Evolutionary conservation across 2,329 filamentous ascomycete species (phyloP), one percentile per base, ranked within the genome.

Genomic region (Seiridium unicorne): DNA sequence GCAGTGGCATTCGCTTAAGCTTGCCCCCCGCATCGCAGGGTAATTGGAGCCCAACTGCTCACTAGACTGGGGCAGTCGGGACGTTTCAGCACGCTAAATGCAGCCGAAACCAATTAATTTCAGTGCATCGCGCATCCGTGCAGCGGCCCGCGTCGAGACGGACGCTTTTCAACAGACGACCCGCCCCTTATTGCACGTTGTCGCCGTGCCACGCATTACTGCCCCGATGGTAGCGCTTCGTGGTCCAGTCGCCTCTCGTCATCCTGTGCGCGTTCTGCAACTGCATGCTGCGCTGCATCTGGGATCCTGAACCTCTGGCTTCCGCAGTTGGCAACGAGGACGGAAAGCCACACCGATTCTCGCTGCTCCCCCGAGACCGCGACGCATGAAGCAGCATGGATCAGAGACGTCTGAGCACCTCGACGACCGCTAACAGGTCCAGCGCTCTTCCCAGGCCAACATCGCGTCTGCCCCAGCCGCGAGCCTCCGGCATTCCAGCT

Each of bases 391-490:
- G 7, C 38, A 54, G 49, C 57, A 72, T 71, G 70, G 68, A 71
- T 26, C 67, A 69, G 51, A 68, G 65, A 62, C 64, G 65, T 44
- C 40, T 60, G 36, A 55, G 54, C 51, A 64, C 61, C 32, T 56
- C 62, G 7, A 48, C 60, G 8, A 64, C 44, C 18, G n/a, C 40
- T 18, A 49, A 63, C 42, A 64, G 63, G 56, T 57, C 60, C 13
- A 72, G 68, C 55, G 63, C 63, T 56, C 64, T 72, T 51, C 71
- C 70, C 8, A 67, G 69, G 59, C 70, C 70, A 6, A 65, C 66
- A 35, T 73, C 71, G 44, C 71, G 71, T 62, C 67, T 73, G 26
- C 70, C 71, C 40, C 51, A 71, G 49, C 70, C 70, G 59, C 68
- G 71, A 57, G 42, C 46, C 10, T 69, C 70, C 9, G 63, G 31